Conservation (phyloP, 2,329 filamentous ascomycete genomes). For the Diaporthe batatas region DNA sequence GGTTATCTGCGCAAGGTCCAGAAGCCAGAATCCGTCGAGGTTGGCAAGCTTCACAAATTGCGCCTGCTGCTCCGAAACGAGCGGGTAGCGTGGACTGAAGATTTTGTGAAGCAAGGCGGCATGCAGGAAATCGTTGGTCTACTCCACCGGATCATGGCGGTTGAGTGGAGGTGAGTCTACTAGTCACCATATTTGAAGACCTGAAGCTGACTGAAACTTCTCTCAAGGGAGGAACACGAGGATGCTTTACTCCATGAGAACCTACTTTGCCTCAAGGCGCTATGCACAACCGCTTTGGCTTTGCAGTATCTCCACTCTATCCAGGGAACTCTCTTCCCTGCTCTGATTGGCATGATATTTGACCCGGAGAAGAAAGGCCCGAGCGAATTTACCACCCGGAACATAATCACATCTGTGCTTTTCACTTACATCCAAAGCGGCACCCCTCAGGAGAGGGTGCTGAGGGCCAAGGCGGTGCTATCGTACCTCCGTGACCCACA, state of each 20-base stretch:
- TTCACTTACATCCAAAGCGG: conserved; percentile 88
- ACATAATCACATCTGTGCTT: conserved; percentile 88
- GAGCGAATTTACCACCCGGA: conserved; percentile 93
- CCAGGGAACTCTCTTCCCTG: conserved; percentile 85
- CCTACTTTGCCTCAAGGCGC: conserved; percentile 90
- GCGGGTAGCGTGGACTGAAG: conserved; percentile 94
- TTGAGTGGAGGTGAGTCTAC: conserved; percentile 88
- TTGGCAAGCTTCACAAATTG: conserved; percentile 95
- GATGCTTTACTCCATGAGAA: conserved; percentile 93
- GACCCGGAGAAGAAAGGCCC: conserved; percentile 98
- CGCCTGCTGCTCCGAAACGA: conserved; percentile 91
- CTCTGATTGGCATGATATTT: conserved; percentile 89
- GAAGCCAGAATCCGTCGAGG: conserved; percentile 86
- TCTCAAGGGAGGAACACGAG: conserved; percentile 89
- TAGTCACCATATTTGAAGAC: neutral
- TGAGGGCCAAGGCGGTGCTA: conserved; percentile 80
- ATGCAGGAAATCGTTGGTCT: conserved; percentile 92
- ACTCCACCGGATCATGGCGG: conserved; percentile 90
- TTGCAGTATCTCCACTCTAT: conserved; percentile 85
- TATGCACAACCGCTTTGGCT: conserved; percentile 91
- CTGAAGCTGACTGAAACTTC: conserved; percentile 46
- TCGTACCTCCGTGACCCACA: conserved; percentile 84
- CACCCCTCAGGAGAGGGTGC: conserved; percentile 69
- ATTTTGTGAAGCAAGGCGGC: conserved; percentile 88
- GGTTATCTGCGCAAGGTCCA: conserved; percentile 84